A percentile compares a stretch with the other conserved stretches of the same genome.
These are phyloP conservation scores for Wickerhamomyces canadensis DNA, from an alignment of 805 yeast species.

Conservation along the genomic window DNA sequence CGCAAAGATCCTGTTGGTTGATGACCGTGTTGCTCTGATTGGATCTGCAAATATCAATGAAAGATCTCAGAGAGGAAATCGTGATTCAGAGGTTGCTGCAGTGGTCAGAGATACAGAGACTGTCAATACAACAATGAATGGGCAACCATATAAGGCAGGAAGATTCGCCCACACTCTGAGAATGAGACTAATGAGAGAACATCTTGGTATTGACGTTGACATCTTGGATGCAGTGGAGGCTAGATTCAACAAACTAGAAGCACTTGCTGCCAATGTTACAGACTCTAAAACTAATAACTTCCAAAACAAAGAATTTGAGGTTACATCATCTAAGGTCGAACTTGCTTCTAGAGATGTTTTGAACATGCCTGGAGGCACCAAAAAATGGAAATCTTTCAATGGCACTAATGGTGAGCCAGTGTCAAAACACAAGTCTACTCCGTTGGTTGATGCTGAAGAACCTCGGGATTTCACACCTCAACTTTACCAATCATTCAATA, in stretches of 20 bases:
- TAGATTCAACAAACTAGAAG: slow-evolving; percentile 43
- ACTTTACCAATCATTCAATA: slow-evolving; percentile 61
- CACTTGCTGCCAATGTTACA: slow-evolving; percentile 26
- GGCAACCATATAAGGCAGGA: slow-evolving; percentile 73
- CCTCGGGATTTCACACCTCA: slow-evolving; percentile 13
- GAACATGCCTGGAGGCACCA: slow-evolving; percentile 41
- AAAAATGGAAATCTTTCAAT: slow-evolving; percentile 34
- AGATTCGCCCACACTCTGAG: slow-evolving; percentile 86
- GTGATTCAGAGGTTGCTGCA: slow-evolving; percentile 95
- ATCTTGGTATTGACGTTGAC: slow-evolving; percentile 90
- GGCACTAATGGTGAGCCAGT: slow-evolving; percentile 1
- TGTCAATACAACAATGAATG: slow-evolving; percentile 67
- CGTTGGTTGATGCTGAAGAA: neutral
- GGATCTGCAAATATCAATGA: slow-evolving; percentile 98
- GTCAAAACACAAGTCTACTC: slow-evolving; percentile 19
- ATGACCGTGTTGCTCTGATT: slow-evolving; percentile 87
- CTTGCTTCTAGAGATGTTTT: slow-evolving; percentile 66
- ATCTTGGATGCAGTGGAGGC: slow-evolving; percentile 76
- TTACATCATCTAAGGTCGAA: slow-evolving; percentile 67
- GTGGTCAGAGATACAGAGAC: slow-evolving; percentile 78
- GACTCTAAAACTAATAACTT: slow-evolving; percentile 40
- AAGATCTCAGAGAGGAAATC: slow-evolving; percentile 87
- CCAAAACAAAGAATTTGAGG: slow-evolving; percentile 25
- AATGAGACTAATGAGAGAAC: slow-evolving; percentile 93
- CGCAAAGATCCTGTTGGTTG: slow-evolving; percentile 87